Conservation (phyloP, 371 early-diverging fungal genomes). For the Mortierella sp. region DNA sequence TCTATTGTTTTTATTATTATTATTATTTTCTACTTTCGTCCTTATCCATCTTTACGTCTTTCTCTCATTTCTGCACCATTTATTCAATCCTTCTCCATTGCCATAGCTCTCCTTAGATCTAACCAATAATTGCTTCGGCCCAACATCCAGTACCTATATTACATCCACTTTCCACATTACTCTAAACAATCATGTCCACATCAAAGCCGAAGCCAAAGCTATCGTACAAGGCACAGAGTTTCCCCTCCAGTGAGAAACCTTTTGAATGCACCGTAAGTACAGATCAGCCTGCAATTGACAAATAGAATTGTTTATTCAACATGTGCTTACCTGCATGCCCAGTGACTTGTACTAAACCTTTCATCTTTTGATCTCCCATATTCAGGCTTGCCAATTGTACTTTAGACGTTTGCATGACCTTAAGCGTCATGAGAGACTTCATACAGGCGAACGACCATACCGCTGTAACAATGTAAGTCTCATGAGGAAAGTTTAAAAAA, state of each 20-base stretch:
- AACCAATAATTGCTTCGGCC: background rate
- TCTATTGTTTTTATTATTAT: background rate
- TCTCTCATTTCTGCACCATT: background rate
- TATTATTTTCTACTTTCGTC: background rate
- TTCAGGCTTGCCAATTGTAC: constrained; percentile 63
- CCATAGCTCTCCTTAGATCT: no score
- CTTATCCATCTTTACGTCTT: background rate
- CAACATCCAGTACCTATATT: background rate
- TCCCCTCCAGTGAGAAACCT: constrained; percentile 48
- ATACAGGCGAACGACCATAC: constrained; percentile 83
- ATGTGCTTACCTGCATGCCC: background rate
- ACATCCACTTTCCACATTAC: background rate
- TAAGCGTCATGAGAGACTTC: constrained; percentile 81
- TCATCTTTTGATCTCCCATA: background rate
- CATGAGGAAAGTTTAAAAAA: background rate
- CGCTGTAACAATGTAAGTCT: constrained; percentile 59
- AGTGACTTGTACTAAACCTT: constrained; percentile 1
- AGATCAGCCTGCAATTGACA: background rate
- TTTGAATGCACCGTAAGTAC: constrained; percentile 52
- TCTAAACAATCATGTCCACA: constrained; percentile 11
- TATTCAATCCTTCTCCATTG: background rate
- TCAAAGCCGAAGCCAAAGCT: constrained; percentile 51
- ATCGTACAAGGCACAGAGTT: constrained; percentile 55
- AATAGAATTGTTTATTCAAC: no score
- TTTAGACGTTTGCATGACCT: constrained; percentile 84